Evolutionary conservation across 768 basidiomycete genomes (phyloP), one percentile per base, ranked within the genome.

Genomic region (Cystoderma amianthinum): DNA sequence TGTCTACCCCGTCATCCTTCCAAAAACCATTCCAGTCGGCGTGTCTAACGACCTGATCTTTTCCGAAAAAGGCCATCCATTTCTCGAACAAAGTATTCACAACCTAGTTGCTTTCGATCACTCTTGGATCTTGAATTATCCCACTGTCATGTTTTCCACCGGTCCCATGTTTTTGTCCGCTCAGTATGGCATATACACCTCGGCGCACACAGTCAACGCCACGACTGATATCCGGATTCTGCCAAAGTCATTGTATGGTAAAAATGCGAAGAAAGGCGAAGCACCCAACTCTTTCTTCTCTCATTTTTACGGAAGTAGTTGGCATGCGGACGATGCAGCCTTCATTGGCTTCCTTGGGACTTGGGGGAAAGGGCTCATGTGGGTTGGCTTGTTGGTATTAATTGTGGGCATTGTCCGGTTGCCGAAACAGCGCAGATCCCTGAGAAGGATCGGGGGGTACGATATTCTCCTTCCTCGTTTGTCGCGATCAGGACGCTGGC

Each of bases 71-170:
- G 68, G 69, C 1, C 90, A 93, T 48, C 85, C 91, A 1, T 89
- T 99, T 68, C 73, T 98, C 67, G 82, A 84, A 28, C 88, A 94
- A 62, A 88, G 90, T 38, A 94, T 97, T 48, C 86, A 94, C 65
- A 90, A 86, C 58, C 78, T 97, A 45, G 72, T 80, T 53, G 82
- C 82, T 16, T 99, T 95, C 58, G 90, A 98, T 65, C 90, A 95
- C 59, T 78, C 80, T 39, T 99, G 90, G 82, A 61, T 96, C 41
- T 79, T 94, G 57, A 96, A 98, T 63, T 99, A 99, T 52, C 96
- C 96, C 22, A 99, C 96, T 19, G 96, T 99, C 69, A 99, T 99
- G 96, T 99, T 99, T 65, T 92, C 92, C 40, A 99, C 96, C 0
- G 95, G 95, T 1, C 96, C 96, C 53, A 99, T 99, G 96, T 99